Evolutionary conservation across 75 land plant species (phyloP).

Genomic region (Sequoiadendron giganteum): DNA sequence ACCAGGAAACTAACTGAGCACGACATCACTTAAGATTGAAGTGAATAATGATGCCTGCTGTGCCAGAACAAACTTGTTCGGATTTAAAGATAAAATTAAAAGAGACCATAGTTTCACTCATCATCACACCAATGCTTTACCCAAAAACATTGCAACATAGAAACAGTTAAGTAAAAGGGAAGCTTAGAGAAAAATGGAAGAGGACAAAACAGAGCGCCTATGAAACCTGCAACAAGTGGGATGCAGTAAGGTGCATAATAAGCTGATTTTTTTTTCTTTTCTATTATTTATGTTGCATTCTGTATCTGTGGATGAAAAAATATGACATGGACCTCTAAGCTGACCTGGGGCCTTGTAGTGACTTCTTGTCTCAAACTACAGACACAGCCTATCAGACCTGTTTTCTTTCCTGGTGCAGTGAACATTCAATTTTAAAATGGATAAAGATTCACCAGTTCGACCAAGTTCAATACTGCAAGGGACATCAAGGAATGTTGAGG

Average conservation of each 20-base stretch:
- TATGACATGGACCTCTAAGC: background rate
- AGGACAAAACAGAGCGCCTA: background rate
- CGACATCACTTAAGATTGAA: background rate
- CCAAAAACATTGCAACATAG: background rate
- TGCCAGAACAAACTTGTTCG: background rate
- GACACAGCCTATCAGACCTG: too few species aligned
- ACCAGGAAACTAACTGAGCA: background rate
- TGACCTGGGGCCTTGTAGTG: background rate
- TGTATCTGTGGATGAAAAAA: background rate
- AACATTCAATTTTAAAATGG: background rate
- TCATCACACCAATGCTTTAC: background rate
- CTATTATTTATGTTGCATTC: background rate
- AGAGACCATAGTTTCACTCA: background rate
- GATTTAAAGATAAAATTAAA: background rate
- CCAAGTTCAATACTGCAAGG: background rate
- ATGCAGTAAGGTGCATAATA: background rate
- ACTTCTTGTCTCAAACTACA: background rate
- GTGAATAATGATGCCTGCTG: background rate
- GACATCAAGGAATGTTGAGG: background rate
- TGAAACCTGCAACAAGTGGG: background rate
- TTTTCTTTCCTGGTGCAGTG: background rate
- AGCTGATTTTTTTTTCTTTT: background rate
- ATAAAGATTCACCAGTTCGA: background rate
- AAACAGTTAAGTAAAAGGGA: background rate
- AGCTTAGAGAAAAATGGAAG: background rate